Evolutionary conservation across 1,284 basidiomycete species (phyloP).

Genomic region (Agroathelia rolfsii): DNA sequence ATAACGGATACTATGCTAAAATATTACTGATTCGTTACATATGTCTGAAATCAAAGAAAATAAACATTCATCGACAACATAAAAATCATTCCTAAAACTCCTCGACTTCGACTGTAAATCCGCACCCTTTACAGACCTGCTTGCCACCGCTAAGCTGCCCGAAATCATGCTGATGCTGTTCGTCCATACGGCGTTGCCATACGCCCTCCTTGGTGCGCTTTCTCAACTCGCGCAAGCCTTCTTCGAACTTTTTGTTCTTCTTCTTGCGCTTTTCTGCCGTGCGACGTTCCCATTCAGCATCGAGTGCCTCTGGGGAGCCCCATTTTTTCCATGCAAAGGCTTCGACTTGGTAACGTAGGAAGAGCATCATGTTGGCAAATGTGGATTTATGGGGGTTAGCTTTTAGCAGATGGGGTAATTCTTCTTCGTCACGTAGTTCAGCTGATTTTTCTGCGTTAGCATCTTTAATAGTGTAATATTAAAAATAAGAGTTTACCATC

Average conservation of each 20-base stretch:
- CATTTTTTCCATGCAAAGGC: slow-evolving; percentile 97
- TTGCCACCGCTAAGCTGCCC: slow-evolving; percentile 47
- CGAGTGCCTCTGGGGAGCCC: slow-evolving; percentile 88
- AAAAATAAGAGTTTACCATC: slow-evolving; percentile 47
- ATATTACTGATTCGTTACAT: too few species aligned
- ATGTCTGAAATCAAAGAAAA: too few species aligned
- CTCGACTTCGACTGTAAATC: slow-evolving; percentile 82
- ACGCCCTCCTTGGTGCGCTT: slow-evolving; percentile 81
- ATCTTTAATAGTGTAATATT: slow-evolving; percentile 5
- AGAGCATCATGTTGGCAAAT: slow-evolving; percentile 99
- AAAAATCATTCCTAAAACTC: too few species aligned
- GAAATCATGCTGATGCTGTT: slow-evolving; percentile 81
- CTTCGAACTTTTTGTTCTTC: slow-evolving; percentile 89
- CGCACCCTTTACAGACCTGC: slow-evolving; percentile 80
- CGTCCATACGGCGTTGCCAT: slow-evolving; percentile 81
- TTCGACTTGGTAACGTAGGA: slow-evolving; percentile 89
- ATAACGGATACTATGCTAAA: too few species aligned
- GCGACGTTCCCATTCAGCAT: slow-evolving; percentile 80
- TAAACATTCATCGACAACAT: too few species aligned
- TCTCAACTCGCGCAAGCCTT: slow-evolving; percentile 73
- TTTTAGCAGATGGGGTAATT: slow-evolving; percentile 89
- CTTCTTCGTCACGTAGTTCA: slow-evolving; percentile 86
- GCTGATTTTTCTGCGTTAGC: too few species aligned
- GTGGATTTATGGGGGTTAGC: slow-evolving; percentile 96
- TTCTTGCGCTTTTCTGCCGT: slow-evolving; percentile 81